Conservation (phyloP, 352 stramenopile species). For the Pythium sukuiense region DNA sequence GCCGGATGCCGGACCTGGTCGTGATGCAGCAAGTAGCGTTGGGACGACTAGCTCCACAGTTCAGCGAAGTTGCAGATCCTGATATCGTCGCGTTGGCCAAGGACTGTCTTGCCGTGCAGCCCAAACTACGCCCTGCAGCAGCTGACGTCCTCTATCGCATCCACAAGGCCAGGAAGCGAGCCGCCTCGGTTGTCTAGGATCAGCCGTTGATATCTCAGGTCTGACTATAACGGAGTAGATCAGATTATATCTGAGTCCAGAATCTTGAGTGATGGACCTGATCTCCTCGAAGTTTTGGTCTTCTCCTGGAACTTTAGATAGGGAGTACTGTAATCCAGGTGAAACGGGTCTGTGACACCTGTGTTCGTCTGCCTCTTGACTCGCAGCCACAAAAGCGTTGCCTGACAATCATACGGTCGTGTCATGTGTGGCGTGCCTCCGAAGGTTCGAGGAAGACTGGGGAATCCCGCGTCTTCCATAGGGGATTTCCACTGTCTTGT, state of each 20-base stretch:
- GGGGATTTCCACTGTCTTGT: not conserved
- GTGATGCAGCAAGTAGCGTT: not conserved
- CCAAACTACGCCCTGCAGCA: not conserved
- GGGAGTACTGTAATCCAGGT: too few relatives aligned
- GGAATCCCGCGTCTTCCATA: not conserved
- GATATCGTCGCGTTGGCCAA: not conserved
- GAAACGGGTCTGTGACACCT: not conserved
- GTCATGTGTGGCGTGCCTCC: not conserved
- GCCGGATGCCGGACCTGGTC: not conserved
- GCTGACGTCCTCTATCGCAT: not conserved
- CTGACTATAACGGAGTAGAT: too few relatives aligned
- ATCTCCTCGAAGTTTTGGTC: not conserved
- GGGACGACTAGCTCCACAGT: not conserved
- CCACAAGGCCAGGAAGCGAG: not conserved
- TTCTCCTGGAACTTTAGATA: too few relatives aligned
- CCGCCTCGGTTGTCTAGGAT: not conserved
- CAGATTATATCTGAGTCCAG: too few relatives aligned
- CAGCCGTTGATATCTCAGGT: not conserved
- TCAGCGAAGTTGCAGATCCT: not conserved
- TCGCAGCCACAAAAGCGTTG: not conserved
- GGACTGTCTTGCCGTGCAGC: not conserved
- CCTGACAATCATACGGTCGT: not conserved
- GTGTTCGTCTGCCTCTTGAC: not conserved
- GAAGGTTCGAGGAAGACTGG: not conserved
- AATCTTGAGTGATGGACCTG: not conserved